phyloP scores from a whole-genome alignment of 345 rosid genomes.

The Reutealis trisperma region DNA sequence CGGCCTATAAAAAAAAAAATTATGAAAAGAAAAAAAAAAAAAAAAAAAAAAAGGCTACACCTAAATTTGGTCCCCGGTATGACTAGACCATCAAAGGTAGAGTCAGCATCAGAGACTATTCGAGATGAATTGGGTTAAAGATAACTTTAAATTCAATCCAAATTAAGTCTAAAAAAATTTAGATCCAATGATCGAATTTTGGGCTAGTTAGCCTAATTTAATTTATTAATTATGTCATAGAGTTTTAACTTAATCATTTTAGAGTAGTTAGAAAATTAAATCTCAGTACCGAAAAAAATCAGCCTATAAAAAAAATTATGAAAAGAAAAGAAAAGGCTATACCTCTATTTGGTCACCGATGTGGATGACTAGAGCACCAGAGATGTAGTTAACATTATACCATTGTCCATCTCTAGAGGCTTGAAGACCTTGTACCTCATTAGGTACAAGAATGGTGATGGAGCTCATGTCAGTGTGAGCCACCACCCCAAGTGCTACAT shows the following conservation, averaged over 20 bases:
- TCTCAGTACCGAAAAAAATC: too few species aligned
- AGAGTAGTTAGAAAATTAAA: too few species aligned
- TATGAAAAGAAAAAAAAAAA: neutral
- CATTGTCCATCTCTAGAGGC: constrained; percentile 65
- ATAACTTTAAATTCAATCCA: too few species aligned
- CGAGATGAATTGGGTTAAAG: too few species aligned
- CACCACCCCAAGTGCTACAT: constrained; percentile 72
- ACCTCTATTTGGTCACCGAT: constrained; percentile 92
- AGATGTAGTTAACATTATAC: constrained; percentile 69
- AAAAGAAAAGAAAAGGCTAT: neutral
- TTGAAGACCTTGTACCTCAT: constrained; percentile 85
- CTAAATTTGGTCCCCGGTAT: constrained; percentile 86
- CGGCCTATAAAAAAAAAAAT: too few species aligned
- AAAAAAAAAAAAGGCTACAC: constrained; percentile 29
- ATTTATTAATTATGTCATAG: too few species aligned
- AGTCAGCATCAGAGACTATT: too few species aligned
- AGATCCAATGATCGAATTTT: too few species aligned
- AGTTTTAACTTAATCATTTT: too few species aligned
- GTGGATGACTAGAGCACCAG: constrained; percentile 72
- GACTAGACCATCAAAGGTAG: constrained; percentile 71
- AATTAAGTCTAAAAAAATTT: too few species aligned
- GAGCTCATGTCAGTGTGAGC: constrained; percentile 82
- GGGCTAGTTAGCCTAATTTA: too few species aligned
- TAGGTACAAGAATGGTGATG: constrained; percentile 76
- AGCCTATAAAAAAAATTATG: too few species aligned